Percentiles rank a stretch among this genome's conserved stretches.
phyloP scores from a whole-genome alignment of 163 green algal genomes.

The Trebouxiophyceae sp. region DNA sequence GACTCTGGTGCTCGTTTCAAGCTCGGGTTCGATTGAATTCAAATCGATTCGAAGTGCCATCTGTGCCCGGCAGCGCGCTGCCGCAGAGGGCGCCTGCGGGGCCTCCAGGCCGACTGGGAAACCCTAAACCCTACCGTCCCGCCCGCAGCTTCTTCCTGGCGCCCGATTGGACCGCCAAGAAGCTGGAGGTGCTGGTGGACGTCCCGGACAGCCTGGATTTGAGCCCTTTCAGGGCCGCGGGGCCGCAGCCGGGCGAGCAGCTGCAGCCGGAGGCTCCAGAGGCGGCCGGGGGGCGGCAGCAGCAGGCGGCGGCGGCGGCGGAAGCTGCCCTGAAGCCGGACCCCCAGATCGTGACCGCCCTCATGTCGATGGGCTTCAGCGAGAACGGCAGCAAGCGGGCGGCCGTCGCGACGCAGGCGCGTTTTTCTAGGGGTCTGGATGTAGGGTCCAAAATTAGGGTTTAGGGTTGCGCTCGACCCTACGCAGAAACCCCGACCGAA shows the following conservation, averaged over 20 bases:
- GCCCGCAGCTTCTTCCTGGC: constrained; percentile 74
- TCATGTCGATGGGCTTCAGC: constrained; percentile 90
- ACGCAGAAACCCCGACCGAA: too few species aligned
- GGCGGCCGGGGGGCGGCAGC: too few species aligned
- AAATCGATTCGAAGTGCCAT: too few species aligned
- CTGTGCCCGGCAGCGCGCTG: too few species aligned
- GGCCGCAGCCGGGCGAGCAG: neutral
- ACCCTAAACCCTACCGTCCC: too few species aligned
- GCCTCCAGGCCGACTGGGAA: too few species aligned
- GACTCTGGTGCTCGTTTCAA: too few species aligned
- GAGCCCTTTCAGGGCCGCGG: constrained; percentile 50
- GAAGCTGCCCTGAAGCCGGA: constrained; percentile 29
- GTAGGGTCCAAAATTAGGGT: too few species aligned
- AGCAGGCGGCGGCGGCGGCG: constrained; percentile 10
- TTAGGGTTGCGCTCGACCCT: too few species aligned
- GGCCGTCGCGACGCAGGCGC: constrained; percentile 37
- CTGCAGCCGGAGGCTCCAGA: neutral
- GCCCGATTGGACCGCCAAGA: constrained; percentile 81
- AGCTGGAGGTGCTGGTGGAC: constrained; percentile 89
- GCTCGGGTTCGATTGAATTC: too few species aligned
- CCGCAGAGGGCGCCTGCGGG: too few species aligned
- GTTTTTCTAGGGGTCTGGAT: too few species aligned
- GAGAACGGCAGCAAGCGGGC: constrained; percentile 76
- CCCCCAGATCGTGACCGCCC: constrained; percentile 52
- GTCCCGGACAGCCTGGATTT: constrained; percentile 77